Evolutionary conservation across 257 asterid genomes (phyloP), one percentile per base, ranked within the genome.

Genomic region (Prunella vulgaris): DNA sequence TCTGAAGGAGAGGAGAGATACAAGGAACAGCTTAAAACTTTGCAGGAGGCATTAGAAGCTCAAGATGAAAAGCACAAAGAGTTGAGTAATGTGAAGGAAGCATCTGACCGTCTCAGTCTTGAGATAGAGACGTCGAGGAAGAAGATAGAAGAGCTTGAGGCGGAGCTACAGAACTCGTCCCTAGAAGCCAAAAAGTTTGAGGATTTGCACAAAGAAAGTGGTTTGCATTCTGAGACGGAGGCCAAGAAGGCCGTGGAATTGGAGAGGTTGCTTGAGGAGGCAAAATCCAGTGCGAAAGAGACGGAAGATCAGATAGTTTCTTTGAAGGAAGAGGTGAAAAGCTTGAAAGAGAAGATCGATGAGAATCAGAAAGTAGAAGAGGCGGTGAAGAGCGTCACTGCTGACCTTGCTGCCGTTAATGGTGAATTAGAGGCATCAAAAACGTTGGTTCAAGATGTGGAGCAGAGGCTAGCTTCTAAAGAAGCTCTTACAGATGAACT

Each of bases 121-220:
- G 92, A 90, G 86, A 68, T 88, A 0, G 88, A 87, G 81, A 70
- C 74, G 74, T 90, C 98, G 3, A 83, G 80, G 73, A 87, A 78
- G 84, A 90, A 81, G 80, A 76, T 83, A 48, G 85, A 80, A 60
- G 94, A 79, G 76, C 92, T 90, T 27, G 86, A 88, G 75, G 80
- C 61, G 0, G 72, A 84, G 79, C 69, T 93, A 67, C 74, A 81
- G 61, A 77, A 40, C 46, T 85, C 95, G 28, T 76, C 78, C 5
- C 76, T 40, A 32, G 96, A 87, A 74, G 86, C 90, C 5, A 78
- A 53, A 13, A 93, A 87, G 69, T 87, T 68, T 22, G 96, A 93
- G 84, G 95, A 88, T 74, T 70, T 90, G 84, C 95, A 90, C 68
- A 87, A 77, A 71, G 77, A 85, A 71, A 93, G 92, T 59, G 88